These are phyloP conservation scores for Beauveria pseudobassiana DNA, from an alignment of 2,329 filamentous ascomycete species.

Conservation along the genomic window DNA sequence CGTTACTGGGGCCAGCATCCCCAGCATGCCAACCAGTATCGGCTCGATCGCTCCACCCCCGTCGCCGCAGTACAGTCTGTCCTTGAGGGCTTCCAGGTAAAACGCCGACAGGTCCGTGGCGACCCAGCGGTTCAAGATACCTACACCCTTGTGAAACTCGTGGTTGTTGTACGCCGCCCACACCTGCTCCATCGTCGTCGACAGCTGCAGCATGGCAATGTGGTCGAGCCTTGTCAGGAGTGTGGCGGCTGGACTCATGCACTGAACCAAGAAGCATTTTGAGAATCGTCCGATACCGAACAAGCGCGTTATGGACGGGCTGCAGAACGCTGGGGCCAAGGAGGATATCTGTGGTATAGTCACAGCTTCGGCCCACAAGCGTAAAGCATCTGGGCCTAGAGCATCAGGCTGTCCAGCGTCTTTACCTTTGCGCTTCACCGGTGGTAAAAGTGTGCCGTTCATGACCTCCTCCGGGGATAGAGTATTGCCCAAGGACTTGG, in stretches of 20 bases:
- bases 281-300: conserved; percentile 84
- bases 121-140: conserved; percentile 71
- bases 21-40: conserved; percentile 64
- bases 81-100: conserved; percentile 89
- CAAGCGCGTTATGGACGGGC: conserved; percentile 65
- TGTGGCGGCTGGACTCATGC: conserved; percentile 42
- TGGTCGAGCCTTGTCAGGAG: conserved; percentile 57
- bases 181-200: conserved; percentile 57
- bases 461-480: conserved; percentile 78
- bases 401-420: conserved; percentile 46
- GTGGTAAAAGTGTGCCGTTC: conserved; percentile 69
- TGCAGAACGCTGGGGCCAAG: conserved; percentile 73
- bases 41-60: conserved; percentile 55
- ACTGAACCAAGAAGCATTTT: conserved; percentile 83
- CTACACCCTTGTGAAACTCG: conserved; percentile 76
- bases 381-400: conserved; percentile 78
- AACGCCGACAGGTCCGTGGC: conserved; percentile 80
- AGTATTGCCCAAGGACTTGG: conserved; percentile 89
- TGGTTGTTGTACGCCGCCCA: conserved; percentile 58
- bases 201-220: conserved; percentile 70
- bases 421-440: conserved; percentile 55
- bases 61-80: conserved; percentile 79
- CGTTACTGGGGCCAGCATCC: conserved; percentile 73
- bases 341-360: conserved; percentile 82
- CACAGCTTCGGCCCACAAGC: conserved; percentile 84